These are phyloP conservation scores for Backusella tuberculispora DNA, from an alignment of 192 early-diverging fungal genomes.

Conservation along the genomic window DNA sequence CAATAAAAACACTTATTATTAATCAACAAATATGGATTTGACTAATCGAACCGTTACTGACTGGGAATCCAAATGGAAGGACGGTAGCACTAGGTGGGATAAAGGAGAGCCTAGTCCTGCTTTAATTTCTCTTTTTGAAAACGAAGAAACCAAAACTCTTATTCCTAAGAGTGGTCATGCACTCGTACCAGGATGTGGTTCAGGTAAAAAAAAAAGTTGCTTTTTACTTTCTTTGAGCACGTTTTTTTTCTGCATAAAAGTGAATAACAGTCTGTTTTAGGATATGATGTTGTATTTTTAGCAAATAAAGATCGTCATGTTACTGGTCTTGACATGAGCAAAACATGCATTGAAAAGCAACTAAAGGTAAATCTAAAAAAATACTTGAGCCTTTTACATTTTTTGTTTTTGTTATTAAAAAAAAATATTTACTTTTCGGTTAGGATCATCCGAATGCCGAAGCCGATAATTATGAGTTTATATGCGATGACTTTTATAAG, in stretches of 20 bases:
- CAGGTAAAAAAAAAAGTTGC: conserved; percentile 31
- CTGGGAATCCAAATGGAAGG: conserved; percentile 53
- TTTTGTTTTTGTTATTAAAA: neutral
- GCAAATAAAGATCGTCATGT: conserved; percentile 62
- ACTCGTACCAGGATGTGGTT: conserved; percentile 67
- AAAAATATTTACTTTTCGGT: neutral
- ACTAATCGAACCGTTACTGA: neutral
- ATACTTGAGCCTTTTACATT: neutral
- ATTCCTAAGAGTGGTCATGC: conserved; percentile 52
- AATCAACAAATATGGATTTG: neutral
- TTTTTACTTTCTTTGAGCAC: too few relatives aligned
- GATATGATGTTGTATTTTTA: conserved; percentile 79
- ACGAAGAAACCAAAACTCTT: conserved; percentile 35
- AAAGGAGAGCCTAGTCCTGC: conserved; percentile 50
- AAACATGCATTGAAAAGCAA: conserved; percentile 63
- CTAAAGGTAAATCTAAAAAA: conserved; percentile 40
- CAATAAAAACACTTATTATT: neutral
- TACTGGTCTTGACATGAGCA: conserved; percentile 71
- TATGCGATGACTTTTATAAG: conserved; percentile 72
- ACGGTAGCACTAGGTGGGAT: conserved; percentile 54
- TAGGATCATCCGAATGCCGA: conserved; percentile 41
- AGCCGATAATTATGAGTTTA: conserved; percentile 46
- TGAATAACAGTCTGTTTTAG: conserved; percentile 14
- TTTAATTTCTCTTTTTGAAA: conserved; percentile 49
- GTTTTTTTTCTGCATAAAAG: conserved; percentile 4